These are phyloP conservation scores for Hymenoscyphus occultus DNA, from an alignment of 2,329 filamentous ascomycete species.

Conservation along the genomic window DNA sequence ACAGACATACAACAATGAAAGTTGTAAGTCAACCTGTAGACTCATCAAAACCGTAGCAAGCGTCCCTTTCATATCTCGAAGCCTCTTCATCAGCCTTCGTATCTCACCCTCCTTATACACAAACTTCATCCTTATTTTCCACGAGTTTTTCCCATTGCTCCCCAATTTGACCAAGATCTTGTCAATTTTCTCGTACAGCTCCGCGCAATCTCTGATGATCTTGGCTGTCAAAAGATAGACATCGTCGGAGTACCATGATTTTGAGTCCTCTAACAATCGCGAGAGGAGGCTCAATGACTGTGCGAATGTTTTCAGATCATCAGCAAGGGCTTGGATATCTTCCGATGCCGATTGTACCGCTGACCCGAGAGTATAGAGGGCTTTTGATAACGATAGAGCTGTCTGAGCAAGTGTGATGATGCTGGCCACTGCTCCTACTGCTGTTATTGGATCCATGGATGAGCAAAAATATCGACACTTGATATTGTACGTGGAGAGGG, in stretches of 20 bases:
- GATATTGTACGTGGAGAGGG: not conserved
- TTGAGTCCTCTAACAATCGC: conserved; percentile 21
- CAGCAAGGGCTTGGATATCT: conserved; percentile 24
- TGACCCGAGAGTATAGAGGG: conserved; percentile 23
- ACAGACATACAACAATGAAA: conserved; percentile 27
- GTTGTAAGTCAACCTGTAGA: conserved; percentile 27
- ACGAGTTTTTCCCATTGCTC: conserved; percentile 20
- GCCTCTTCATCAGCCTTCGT: conserved; percentile 22
- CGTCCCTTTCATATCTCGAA: conserved; percentile 27
- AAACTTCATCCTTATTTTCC: conserved; percentile 25
- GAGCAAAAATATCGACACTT: not conserved
- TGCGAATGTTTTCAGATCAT: conserved; percentile 22
- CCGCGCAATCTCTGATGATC: conserved; percentile 27
- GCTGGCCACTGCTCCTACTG: conserved; percentile 22
- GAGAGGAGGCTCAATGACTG: conserved; percentile 25
- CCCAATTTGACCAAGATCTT: conserved; percentile 24
- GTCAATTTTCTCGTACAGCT: conserved; percentile 26
- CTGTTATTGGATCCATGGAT: conserved; percentile 23
- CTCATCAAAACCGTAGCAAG: conserved; percentile 28
- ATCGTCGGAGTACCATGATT: conserved; percentile 24
- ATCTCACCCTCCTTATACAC: conserved; percentile 28
- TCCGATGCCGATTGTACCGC: conserved; percentile 24
- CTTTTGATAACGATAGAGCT: conserved; percentile 25
- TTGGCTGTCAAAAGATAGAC: conserved; percentile 29
- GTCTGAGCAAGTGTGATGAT: conserved; percentile 23